phyloP scores from a whole-genome alignment of 805 yeast genomes.

The Metschnikowia koreensis region DNA sequence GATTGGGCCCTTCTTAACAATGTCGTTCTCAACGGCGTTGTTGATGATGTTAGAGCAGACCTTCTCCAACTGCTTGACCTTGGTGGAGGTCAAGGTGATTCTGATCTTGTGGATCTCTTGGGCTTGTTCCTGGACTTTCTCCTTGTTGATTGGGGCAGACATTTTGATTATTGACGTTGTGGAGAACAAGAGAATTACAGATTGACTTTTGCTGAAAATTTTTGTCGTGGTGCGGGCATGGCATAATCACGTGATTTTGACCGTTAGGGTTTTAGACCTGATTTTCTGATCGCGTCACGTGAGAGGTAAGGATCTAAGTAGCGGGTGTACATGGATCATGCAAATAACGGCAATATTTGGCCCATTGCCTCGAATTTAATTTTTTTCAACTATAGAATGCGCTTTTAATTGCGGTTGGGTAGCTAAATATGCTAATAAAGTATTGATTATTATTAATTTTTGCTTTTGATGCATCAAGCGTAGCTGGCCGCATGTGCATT shows the following conservation, averaged over 20 bases:
- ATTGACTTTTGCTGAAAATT: slow-evolving; percentile 1
- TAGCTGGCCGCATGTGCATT: too few relatives aligned
- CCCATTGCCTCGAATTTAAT: too few relatives aligned
- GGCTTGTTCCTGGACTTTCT: slow-evolving; percentile 81
- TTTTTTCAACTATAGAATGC: too few relatives aligned
- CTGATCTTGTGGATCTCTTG: slow-evolving; percentile 93
- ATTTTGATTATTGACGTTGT: slow-evolving; percentile 46
- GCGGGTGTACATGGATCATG: too few relatives aligned
- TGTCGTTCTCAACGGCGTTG: slow-evolving; percentile 79
- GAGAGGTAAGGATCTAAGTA: background rate
- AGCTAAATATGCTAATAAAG: too few relatives aligned
- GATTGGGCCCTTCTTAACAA: slow-evolving; percentile 97
- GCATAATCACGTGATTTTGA: slow-evolving; percentile 5
- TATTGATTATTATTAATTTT: too few relatives aligned
- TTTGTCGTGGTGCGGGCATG: slow-evolving; percentile 7
- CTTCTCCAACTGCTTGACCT: slow-evolving; percentile 96
- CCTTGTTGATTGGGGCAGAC: slow-evolving; percentile 80
- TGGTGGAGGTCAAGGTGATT: slow-evolving; percentile 98
- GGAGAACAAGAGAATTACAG: slow-evolving; percentile 19
- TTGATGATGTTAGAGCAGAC: slow-evolving; percentile 87
- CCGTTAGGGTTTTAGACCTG: slow-evolving; percentile 14
- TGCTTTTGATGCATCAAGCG: too few relatives aligned
- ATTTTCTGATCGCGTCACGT: slow-evolving; percentile 1
- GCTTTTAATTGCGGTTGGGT: too few relatives aligned
- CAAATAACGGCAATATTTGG: too few relatives aligned